phyloP scores from a whole-genome alignment of 768 basidiomycete genomes.

The Lyophyllum semitale region DNA sequence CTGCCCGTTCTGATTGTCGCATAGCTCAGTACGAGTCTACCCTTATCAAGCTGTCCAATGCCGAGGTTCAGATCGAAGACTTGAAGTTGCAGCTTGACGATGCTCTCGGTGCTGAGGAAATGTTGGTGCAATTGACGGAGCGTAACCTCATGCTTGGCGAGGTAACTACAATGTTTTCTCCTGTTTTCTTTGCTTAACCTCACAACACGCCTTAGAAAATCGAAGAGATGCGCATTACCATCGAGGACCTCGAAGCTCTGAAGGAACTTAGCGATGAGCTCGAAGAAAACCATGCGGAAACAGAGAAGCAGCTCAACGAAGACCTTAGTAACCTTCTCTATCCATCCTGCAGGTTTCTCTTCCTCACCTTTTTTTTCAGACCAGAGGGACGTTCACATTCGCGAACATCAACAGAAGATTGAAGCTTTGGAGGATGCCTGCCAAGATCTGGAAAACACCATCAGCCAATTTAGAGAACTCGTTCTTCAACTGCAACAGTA shows the following conservation, averaged over 20 bases:
- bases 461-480: conserved; percentile 90
- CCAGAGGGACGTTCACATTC: conserved; percentile 67
- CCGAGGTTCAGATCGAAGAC: conserved; percentile 91
- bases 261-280: conserved; percentile 97
- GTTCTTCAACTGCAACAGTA: conserved; percentile 84
- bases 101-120: conserved; percentile 92
- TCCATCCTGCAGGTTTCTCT: background rate
- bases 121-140: conserved; percentile 94
- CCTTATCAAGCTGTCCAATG: conserved; percentile 80
- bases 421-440: conserved; percentile 76
- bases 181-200: background rate
- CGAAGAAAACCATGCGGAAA: conserved; percentile 94
- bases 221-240: conserved; percentile 94
- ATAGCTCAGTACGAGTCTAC: conserved; percentile 80
- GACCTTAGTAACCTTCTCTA: conserved; percentile 70
- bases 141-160: conserved; percentile 91
- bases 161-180: conserved; percentile 45
- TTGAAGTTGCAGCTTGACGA: conserved; percentile 94
- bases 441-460: conserved; percentile 85
- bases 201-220: conserved; percentile 67
- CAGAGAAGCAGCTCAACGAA: conserved; percentile 87
- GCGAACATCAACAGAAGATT: conserved; percentile 66
- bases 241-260: conserved; percentile 94
- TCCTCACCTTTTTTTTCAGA: conserved; percentile 40
- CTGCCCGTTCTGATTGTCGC: conserved; percentile 6